Evolutionary conservation across 331 rosid genomes (phyloP).

Genomic region (Saraca asoca): DNA sequence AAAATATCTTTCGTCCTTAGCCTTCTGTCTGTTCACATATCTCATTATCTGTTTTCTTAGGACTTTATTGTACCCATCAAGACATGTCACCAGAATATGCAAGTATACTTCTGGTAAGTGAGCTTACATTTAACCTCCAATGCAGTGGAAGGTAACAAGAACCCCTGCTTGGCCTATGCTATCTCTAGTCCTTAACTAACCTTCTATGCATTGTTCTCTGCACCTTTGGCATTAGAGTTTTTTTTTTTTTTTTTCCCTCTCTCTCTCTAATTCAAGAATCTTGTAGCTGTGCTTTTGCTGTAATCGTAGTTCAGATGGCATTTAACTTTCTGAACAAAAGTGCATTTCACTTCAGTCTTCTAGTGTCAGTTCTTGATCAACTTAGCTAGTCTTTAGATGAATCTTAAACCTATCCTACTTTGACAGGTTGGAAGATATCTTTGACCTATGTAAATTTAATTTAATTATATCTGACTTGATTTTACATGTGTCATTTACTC

Average conservation of each 20-base stretch:
- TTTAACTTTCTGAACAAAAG: slow-evolving; percentile 8
- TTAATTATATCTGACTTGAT: slow-evolving; percentile 12
- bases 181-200: slow-evolving; percentile 1
- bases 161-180: neutral
- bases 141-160: neutral
- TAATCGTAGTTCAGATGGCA: slow-evolving; percentile 6
- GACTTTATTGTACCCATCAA: slow-evolving; percentile 96
- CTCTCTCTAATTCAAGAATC: slow-evolving; percentile 5
- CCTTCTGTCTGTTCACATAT: slow-evolving; percentile 15
- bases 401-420: neutral
- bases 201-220: too few species aligned
- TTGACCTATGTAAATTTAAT: slow-evolving; percentile 15
- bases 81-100: slow-evolving; percentile 98
- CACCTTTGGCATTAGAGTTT: slow-evolving; percentile 15
- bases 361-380: neutral
- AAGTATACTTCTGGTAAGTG: slow-evolving; percentile 80
- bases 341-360: neutral
- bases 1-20: slow-evolving; percentile 15
- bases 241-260: neutral
- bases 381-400: neutral
- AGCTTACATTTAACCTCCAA: slow-evolving; percentile 4
- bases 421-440: too few species aligned
- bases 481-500: slow-evolving; percentile 23
- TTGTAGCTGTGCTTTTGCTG: neutral
- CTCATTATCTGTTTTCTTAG: slow-evolving; percentile 46